Base-by-base conservation (phyloP, 179 eudicot species). In the Monotropa hypopitys region DNA sequence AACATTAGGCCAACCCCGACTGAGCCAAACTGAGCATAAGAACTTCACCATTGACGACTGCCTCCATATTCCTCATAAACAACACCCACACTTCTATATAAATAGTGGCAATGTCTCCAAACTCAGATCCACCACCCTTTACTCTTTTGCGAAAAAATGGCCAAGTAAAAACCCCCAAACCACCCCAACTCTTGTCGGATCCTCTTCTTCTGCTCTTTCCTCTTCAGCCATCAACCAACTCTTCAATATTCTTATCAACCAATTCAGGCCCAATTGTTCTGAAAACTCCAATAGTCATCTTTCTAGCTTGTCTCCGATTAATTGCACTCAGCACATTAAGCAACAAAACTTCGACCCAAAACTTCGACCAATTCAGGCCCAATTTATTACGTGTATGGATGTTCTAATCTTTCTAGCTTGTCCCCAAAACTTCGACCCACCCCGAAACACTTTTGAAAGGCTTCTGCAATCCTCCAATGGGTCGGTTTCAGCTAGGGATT, bases 291-390 rank as follows among this genome's bases (percentile, higher is more conserved):
- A 3, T 65, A 2, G 78, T 93, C 69, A 43, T 70, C 21, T 91
- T 93, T 81, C 91, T 95, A 15, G 87, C 87, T 73, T 75, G 61
- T 23, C 40, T 95, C 5, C 99, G 91, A 78, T 83, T 81, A 62
- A 85, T 89, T 13, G 97, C 99, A 5, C 87, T 93, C 3, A 68
- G 70, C 3, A 83, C 95, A 5, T 89, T 83, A 80, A 97, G 97
- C 28, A 80, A 73, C 73, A 78, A 2, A 80, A 82, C 13, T 95
- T 88, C 79, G 97, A 95, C 78, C 97, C 99, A 0, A 95, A 95
- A 66, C 83, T 79, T 93, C 16, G 97, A 95, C 76, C 67, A n/a
- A n/a, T n/a, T n/a, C n/a, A n/a, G n/a, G n/a, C n/a, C n/a, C n/a
- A n/a, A n/a, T n/a, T n/a, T n/a, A n/a, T n/a, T n/a, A n/a, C n/a